Conservation (phyloP, 129 eudicot genomes). For the Helianthus tuberosus region DNA sequence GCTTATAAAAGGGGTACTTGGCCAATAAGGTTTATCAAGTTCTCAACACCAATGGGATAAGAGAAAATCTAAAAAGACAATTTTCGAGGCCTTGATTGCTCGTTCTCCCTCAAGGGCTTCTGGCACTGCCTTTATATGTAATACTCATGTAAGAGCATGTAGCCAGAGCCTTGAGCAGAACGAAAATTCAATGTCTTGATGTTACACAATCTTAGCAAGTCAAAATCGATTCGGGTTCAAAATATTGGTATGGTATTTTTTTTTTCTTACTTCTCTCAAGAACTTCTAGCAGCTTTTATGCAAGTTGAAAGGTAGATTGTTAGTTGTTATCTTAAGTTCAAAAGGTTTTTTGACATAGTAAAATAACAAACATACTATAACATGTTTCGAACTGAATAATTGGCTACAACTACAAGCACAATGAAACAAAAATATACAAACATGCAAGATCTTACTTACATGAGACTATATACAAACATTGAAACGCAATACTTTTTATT, state of each 20-base stretch:
- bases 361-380: too few relatives aligned
- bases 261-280: background rate
- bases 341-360: too few relatives aligned
- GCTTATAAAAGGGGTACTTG: constrained; percentile 36
- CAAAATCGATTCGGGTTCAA: background rate
- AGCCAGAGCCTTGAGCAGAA: constrained; percentile 14
- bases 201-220: background rate
- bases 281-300: background rate
- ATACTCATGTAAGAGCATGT: constrained; percentile 5
- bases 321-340: background rate
- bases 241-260: background rate
- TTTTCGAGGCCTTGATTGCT: constrained; percentile 40
- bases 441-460: too few relatives aligned
- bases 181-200: constrained; percentile 5
- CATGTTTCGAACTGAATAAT: too few relatives aligned
- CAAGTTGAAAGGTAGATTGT: constrained; percentile 1
- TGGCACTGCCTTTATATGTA: constrained; percentile 17
- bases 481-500: too few relatives aligned
- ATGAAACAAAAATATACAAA: too few relatives aligned
- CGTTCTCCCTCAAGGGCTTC: constrained; percentile 66
- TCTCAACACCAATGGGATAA: constrained; percentile 25
- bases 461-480: too few relatives aligned
- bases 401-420: too few relatives aligned
- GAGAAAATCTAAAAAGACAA: background rate
- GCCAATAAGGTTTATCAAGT: constrained; percentile 35